A percentile compares a stretch with the other conserved stretches of the same genome.
phyloP scores from a whole-genome alignment of 306 rosid species.

The Comarum palustre region DNA sequence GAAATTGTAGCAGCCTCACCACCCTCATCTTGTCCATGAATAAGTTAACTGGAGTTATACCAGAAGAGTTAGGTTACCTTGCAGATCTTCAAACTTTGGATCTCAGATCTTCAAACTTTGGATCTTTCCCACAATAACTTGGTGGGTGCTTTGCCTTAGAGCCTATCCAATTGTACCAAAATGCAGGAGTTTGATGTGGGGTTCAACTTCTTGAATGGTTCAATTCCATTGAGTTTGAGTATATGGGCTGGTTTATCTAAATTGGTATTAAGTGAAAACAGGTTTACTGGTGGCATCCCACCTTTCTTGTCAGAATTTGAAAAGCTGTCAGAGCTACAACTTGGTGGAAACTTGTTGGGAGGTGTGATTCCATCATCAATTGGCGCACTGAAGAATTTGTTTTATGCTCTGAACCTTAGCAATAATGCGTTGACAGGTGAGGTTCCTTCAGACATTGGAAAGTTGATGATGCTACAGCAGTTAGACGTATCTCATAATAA shows the following conservation, averaged over 20 bases:
- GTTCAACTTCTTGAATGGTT: constrained; percentile 63
- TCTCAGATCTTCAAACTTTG: no score
- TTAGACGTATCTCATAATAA: constrained; percentile 70
- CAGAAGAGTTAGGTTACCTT: constrained; percentile 60
- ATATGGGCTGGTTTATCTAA: constrained; percentile 53
- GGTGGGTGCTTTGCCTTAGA: constrained; percentile 65
- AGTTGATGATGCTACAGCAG: constrained; percentile 27
- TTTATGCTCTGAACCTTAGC: constrained; percentile 64
- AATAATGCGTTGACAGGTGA: constrained; percentile 61
- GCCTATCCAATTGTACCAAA: constrained; percentile 53
- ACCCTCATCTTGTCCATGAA: constrained; percentile 48
- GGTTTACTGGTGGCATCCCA: constrained; percentile 59
- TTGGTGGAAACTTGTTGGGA: constrained; percentile 71
- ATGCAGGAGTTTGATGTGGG: constrained; percentile 57
- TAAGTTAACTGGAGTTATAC: constrained; percentile 50
- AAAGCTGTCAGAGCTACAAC: constrained; percentile 53
- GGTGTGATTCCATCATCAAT: constrained; percentile 64
- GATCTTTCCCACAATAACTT: constrained; percentile 55
- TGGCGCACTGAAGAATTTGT: constrained; percentile 53
- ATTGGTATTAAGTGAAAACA: constrained; percentile 58
- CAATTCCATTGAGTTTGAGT: constrained; percentile 48
- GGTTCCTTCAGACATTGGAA: constrained; percentile 56
- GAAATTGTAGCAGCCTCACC: constrained; percentile 50
- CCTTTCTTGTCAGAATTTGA: constrained; percentile 41
- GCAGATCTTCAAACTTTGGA: constrained; percentile 42